A percentile compares a stretch with the other conserved stretches of the same genome.
Evolutionary conservation across 2,329 filamentous ascomycete species (phyloP).

Genomic region (Aspergillus fischeri): DNA sequence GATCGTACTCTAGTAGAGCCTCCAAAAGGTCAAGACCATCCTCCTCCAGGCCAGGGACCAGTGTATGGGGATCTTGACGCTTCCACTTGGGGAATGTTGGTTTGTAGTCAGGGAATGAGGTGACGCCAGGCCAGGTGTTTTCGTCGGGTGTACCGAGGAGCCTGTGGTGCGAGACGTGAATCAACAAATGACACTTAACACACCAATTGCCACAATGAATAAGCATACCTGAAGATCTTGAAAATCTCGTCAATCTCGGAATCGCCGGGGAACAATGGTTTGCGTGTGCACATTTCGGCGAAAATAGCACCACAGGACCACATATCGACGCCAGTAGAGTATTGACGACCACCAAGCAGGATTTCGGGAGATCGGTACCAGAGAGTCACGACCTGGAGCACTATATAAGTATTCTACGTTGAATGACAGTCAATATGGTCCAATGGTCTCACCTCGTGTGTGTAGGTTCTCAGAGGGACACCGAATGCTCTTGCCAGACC

Average conservation of each 20-base stretch:
- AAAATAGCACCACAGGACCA: slow-evolving; percentile 95
- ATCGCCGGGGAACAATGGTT: slow-evolving; percentile 87
- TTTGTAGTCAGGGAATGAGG: slow-evolving; percentile 94
- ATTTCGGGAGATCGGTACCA: slow-evolving; percentile 94
- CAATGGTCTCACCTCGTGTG: slow-evolving; percentile 63
- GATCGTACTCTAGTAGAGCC: slow-evolving; percentile 77
- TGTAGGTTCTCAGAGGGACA: slow-evolving; percentile 85
- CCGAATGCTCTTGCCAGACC: slow-evolving; percentile 86
- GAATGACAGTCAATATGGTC: not conserved
- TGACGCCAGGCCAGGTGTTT: slow-evolving; percentile 80
- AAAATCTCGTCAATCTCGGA: slow-evolving; percentile 94
- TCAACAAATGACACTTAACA: slow-evolving; percentile 8
- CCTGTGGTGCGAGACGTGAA: slow-evolving; percentile 40
- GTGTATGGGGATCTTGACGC: slow-evolving; percentile 60
- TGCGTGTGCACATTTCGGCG: slow-evolving; percentile 92
- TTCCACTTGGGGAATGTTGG: slow-evolving; percentile 87
- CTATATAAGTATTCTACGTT: slow-evolving; percentile 6
- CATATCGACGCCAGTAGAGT: slow-evolving; percentile 93
- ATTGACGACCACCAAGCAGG: slow-evolving; percentile 82
- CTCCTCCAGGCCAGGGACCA: slow-evolving; percentile 71
- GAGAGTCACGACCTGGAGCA: slow-evolving; percentile 69
- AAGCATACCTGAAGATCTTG: slow-evolving; percentile 78
- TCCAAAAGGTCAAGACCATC: slow-evolving; percentile 51
- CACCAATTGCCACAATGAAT: not conserved
- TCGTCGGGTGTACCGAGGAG: slow-evolving; percentile 81